phyloP scores from a whole-genome alignment of 2,329 filamentous ascomycete genomes.

The Fusarium albosuccineum region DNA sequence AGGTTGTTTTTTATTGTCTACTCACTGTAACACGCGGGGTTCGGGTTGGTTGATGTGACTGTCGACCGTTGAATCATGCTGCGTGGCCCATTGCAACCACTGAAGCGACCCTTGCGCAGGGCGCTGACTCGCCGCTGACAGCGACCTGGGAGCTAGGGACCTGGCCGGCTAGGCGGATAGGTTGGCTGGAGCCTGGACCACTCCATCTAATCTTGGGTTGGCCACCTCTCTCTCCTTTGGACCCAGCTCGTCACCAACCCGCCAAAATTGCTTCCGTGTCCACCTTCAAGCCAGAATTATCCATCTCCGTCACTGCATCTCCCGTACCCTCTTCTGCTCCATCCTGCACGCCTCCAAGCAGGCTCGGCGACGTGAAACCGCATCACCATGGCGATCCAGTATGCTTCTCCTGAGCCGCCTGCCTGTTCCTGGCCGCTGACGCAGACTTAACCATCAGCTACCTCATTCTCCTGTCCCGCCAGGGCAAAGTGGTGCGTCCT shows the following conservation, averaged over 20 bases:
- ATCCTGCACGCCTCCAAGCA: constrained; percentile 40
- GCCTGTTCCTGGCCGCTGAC: constrained; percentile 38
- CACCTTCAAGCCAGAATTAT: constrained; percentile 42
- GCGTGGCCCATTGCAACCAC: constrained; percentile 1
- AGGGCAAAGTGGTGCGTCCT: constrained; percentile 95
- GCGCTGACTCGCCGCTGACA: constrained; percentile 11
- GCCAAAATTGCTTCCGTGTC: constrained; percentile 47
- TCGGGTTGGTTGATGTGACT: background rate
- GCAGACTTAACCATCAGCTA: constrained; percentile 72
- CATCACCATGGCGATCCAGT: constrained; percentile 61
- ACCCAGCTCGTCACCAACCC: constrained; percentile 48
- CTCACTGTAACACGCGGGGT: background rate
- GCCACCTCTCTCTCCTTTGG: constrained; percentile 7
- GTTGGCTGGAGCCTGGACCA: constrained; percentile 33
- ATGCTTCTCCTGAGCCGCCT: constrained; percentile 41
- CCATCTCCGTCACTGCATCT: constrained; percentile 37
- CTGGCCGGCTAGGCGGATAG: background rate
- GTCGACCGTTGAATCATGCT: constrained; percentile 8
- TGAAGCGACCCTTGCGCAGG: constrained; percentile 7
- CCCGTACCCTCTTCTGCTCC: constrained; percentile 27
- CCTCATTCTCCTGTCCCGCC: constrained; percentile 94
- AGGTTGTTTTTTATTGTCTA: background rate
- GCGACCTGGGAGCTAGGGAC: background rate
- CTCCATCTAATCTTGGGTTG: constrained; percentile 12
- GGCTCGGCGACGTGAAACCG: constrained; percentile 39